Evolutionary conservation across 495 filamentous ascomycete genomes (phyloP), one percentile per base, ranked within the genome.

Genomic region (Penicillium verhagenii): DNA sequence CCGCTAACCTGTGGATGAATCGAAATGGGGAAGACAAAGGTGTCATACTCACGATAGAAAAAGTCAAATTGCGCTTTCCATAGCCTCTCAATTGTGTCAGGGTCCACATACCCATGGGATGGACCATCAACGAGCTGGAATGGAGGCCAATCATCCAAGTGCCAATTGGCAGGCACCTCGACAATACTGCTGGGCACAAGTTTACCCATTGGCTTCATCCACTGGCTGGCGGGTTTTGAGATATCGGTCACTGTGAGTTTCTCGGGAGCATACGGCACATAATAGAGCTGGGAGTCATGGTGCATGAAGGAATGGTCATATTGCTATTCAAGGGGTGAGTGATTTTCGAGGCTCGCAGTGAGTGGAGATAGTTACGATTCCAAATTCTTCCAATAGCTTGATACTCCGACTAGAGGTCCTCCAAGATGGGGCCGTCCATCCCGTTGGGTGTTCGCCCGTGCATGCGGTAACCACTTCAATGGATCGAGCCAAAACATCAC

Each of bases 31-130:
- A 85, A 85, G 10, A 85, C 70, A 54, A 86, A 87, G 44, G 79
- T 76, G 50, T 84, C 81, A 52, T 82, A 78, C 64, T 86, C 82
- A 28, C 79, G 72, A 54, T 84, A 86, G 52, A 79, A 80, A 65
- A 79, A 86, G 47, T 83, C 72, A 58, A 85, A 86, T 43, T 83
- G 78, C 39, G 79, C 73, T 49, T 77, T 71, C 83, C 84, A 87
- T 24, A 84, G 72, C 49, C 77, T 68, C 59, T 84, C 77, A 28
- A 86, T 75, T 49, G 75, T 76, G 40, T 70, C 68, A 14, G 82
- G 71, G 57, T 82, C 78, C 1, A 86, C 82, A 66, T 71, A 86
- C 14, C 83, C 82, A 47, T 84, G 79, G 13, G 71, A 74, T 52
- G 82, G 81, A 5, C 76, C 69, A 10, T 74, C 68, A 16, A 72